phyloP scores from a whole-genome alignment of 305 asterid genomes.

The Rubia peregrina region DNA sequence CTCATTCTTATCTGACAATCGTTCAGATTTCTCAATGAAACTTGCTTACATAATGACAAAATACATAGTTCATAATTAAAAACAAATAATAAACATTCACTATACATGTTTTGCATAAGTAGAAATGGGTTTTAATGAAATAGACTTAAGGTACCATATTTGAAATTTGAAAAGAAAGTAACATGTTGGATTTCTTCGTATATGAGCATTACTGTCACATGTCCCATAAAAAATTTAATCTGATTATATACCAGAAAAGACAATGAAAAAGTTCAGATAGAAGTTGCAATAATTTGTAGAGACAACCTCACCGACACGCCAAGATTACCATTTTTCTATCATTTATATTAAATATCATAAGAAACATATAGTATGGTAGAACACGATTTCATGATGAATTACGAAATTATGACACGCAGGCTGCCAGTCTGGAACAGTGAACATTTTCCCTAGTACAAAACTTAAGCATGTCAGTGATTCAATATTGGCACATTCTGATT shows the following conservation, averaged over 20 bases:
- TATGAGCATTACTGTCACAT: neutral
- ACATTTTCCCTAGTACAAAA: no score
- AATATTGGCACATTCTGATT: neutral
- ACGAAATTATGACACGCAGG: neutral
- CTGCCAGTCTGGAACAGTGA: no score
- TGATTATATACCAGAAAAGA: neutral
- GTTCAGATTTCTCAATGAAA: neutral
- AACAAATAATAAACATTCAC: no score
- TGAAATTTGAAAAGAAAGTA: neutral
- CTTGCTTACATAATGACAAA: neutral
- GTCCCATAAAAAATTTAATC: neutral
- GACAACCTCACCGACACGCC: slow-evolving; percentile 23
- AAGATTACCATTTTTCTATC: neutral
- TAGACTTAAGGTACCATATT: neutral
- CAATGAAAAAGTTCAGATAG: neutral
- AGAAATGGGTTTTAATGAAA: neutral
- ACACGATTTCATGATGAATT: neutral
- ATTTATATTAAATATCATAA: neutral
- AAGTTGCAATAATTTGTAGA: slow-evolving; percentile 17
- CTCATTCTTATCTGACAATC: neutral
- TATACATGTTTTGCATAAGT: no score
- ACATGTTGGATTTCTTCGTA: neutral
- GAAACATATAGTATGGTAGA: neutral
- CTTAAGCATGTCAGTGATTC: neutral
- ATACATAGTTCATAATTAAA: neutral